phyloP scores from a whole-genome alignment of 1,284 basidiomycete genomes.

The Moesziomyces sp. region DNA sequence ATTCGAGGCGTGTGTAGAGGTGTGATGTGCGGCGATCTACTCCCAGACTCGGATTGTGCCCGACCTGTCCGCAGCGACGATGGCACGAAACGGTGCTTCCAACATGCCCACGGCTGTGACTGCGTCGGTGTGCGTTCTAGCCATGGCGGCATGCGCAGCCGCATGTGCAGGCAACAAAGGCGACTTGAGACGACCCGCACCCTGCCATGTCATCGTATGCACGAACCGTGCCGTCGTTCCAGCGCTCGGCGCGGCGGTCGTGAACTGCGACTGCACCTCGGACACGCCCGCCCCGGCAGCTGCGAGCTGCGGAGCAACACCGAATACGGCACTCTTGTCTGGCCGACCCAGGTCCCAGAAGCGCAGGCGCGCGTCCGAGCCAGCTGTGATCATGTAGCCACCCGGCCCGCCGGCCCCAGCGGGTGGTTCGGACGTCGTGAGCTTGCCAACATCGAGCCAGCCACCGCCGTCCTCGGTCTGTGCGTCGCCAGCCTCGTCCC shows the following conservation, averaged over 20 bases:
- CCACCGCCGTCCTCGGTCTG: slow-evolving; percentile 30
- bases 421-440: slow-evolving; percentile 16
- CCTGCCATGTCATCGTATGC: slow-evolving; percentile 8
- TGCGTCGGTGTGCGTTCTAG: slow-evolving; percentile 77
- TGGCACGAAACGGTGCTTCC: slow-evolving; percentile 85
- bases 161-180: slow-evolving; percentile 53
- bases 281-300: not conserved
- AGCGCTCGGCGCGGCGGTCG: not conserved
- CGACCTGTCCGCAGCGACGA: slow-evolving; percentile 80
- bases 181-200: slow-evolving; percentile 15
- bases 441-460: slow-evolving; percentile 61
- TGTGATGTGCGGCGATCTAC: slow-evolving; percentile 9
- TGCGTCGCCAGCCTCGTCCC: slow-evolving; percentile 21
- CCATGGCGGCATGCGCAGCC: slow-evolving; percentile 19
- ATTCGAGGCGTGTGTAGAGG: not conserved
- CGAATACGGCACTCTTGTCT: slow-evolving; percentile 71
- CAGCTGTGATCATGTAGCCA: slow-evolving; percentile 83
- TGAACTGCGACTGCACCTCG: slow-evolving; percentile 32
- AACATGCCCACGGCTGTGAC: slow-evolving; percentile 82
- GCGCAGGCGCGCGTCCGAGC: slow-evolving; percentile 81
- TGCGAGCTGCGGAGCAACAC: slow-evolving; percentile 14
- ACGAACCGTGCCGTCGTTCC: slow-evolving; percentile 8
- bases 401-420: slow-evolving; percentile 50
- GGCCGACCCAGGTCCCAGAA: slow-evolving; percentile 80
- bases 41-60: slow-evolving; percentile 65